Evolutionary conservation across 345 rosid species (phyloP).

Genomic region (Euphorbia pulcherrima): DNA sequence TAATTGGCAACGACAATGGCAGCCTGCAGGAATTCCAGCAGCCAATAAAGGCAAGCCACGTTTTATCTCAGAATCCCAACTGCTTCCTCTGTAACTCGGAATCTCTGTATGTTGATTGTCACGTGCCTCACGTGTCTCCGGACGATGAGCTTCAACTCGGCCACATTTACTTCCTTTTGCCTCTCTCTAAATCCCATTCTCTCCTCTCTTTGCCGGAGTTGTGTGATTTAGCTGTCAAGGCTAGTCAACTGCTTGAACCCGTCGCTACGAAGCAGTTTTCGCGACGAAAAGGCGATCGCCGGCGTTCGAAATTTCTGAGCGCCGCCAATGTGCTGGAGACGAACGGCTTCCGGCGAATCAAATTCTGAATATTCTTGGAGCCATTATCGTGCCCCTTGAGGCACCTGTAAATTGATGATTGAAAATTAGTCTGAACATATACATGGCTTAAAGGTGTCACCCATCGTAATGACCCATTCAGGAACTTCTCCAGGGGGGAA

Average conservation of each 20-base stretch:
- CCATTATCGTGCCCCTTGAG: too few relatives aligned
- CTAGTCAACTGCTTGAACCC: conserved; percentile 27
- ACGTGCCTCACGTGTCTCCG: conserved; percentile 18
- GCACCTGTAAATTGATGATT: too few relatives aligned
- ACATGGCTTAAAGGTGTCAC: too few relatives aligned
- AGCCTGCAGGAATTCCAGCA: conserved; percentile 34
- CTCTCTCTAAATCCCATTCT: conserved; percentile 25
- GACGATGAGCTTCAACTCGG: conserved; percentile 43
- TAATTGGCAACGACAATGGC: conserved; percentile 41
- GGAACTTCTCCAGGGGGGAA: too few relatives aligned
- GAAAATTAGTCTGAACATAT: too few relatives aligned
- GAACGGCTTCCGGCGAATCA: background rate
- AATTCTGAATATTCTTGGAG: background rate
- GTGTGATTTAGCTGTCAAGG: conserved; percentile 43
- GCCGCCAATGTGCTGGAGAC: conserved; percentile 8
- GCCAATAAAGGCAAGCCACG: conserved; percentile 27
- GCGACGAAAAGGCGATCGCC: background rate
- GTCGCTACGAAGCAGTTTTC: background rate
- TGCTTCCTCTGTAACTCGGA: conserved; percentile 47
- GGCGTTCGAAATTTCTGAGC: conserved; percentile 7
- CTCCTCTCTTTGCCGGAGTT: conserved; percentile 38
- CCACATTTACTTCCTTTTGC: conserved; percentile 48
- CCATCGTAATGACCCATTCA: too few relatives aligned
- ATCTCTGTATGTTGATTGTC: conserved; percentile 31
- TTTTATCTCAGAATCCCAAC: conserved; percentile 32